These are phyloP conservation scores for Taphrina betulina DNA, from an alignment of 1,139 yeast genomes.

Conservation along the genomic window DNA sequence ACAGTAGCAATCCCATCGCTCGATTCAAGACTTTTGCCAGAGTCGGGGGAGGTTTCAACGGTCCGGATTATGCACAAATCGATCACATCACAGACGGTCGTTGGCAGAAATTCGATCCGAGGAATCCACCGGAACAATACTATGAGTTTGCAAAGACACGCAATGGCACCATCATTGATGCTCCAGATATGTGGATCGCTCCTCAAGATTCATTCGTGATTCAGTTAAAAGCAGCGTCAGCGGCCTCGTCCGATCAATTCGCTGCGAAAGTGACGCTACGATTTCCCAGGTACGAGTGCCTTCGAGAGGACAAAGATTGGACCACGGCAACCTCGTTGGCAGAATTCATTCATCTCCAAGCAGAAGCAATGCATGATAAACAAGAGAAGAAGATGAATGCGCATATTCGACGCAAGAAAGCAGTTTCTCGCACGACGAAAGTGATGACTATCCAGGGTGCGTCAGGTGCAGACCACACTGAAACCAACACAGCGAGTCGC, in stretches of 20 bases:
- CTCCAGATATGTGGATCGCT: conserved; percentile 74
- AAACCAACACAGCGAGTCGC: not conserved
- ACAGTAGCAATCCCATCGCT: conserved; percentile 34
- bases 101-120: conserved; percentile 55
- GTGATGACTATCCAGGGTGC: conserved; percentile 15
- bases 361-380: conserved; percentile 35
- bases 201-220: conserved; percentile 70
- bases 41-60: conserved; percentile 81
- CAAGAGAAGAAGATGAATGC: conserved; percentile 34
- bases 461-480: not conserved
- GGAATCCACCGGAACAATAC: conserved; percentile 46
- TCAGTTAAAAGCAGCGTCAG: conserved; percentile 81
- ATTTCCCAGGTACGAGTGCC: conserved; percentile 67
- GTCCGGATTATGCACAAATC: conserved; percentile 60
- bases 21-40: conserved; percentile 64
- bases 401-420: conserved; percentile 15
- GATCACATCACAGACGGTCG: conserved; percentile 55
- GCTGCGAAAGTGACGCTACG: conserved; percentile 70
- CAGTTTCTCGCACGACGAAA: not conserved
- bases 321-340: conserved; percentile 57
- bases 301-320: conserved; percentile 68
- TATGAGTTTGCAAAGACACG: conserved; percentile 55
- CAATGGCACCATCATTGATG: conserved; percentile 44
- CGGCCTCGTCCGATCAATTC: conserved; percentile 52
- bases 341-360: conserved; percentile 40